These are phyloP conservation scores for Fusarium setosum DNA, from an alignment of 2,329 filamentous ascomycete species.

Conservation along the genomic window DNA sequence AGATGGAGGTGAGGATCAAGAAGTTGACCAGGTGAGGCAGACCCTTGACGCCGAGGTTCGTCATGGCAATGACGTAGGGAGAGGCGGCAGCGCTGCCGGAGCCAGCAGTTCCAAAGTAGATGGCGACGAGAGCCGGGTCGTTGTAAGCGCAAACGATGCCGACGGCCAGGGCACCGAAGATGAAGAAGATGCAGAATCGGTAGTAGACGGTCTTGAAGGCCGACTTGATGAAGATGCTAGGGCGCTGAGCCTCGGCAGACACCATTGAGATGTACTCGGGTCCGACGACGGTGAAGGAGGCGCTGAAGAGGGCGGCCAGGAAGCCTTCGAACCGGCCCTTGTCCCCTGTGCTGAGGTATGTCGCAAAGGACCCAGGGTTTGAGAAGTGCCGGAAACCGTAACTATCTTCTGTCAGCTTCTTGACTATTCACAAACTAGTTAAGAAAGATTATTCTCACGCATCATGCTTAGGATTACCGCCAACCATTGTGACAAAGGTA, in stretches of 20 bases:
- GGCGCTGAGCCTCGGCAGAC: slow-evolving; percentile 72
- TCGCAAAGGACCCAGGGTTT: slow-evolving; percentile 63
- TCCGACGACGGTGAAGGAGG: slow-evolving; percentile 68
- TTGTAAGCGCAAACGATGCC: slow-evolving; percentile 68
- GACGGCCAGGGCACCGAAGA: slow-evolving; percentile 62
- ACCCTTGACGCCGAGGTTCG: slow-evolving; percentile 61
- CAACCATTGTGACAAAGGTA: slow-evolving; percentile 69
- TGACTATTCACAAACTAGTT: background rate
- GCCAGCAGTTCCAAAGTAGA: slow-evolving; percentile 52
- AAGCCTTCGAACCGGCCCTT: slow-evolving; percentile 76
- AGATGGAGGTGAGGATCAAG: slow-evolving; percentile 53
- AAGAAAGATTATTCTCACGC: slow-evolving; percentile 44
- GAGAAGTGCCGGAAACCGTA: slow-evolving; percentile 76
- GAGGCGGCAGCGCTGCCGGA: slow-evolving; percentile 63
- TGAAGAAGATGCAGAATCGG: slow-evolving; percentile 49
- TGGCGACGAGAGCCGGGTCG: slow-evolving; percentile 66
- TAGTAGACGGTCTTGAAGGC: slow-evolving; percentile 64
- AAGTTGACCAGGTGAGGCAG: slow-evolving; percentile 69
- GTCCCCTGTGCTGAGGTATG: slow-evolving; percentile 66
- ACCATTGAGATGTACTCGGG: slow-evolving; percentile 73
- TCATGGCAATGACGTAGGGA: slow-evolving; percentile 52
- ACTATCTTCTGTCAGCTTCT: too few species aligned
- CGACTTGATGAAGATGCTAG: slow-evolving; percentile 65
- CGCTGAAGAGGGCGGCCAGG: slow-evolving; percentile 70
- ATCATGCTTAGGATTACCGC: slow-evolving; percentile 66